Percentiles rank a stretch among this genome's conserved stretches.
Evolutionary conservation across 805 yeast genomes (phyloP).

Genomic region (Saturnispora bothae): DNA sequence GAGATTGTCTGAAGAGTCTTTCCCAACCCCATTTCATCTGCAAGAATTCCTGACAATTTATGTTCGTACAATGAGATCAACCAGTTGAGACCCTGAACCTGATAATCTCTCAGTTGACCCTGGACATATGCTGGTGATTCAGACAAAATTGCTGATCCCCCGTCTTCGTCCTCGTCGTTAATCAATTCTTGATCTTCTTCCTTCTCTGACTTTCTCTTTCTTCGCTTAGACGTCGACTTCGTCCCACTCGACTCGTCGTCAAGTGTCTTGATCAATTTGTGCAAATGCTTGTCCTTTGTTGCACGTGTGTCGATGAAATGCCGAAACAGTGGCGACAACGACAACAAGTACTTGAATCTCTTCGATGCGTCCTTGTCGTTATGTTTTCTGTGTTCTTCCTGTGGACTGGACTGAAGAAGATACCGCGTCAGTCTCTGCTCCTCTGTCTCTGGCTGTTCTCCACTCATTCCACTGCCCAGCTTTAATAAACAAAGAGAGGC

Average conservation of each 20-base stretch:
- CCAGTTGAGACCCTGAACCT: conserved; percentile 77
- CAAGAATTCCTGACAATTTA: conserved; percentile 63
- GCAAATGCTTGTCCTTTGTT: conserved; percentile 64
- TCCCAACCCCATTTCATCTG: conserved; percentile 84
- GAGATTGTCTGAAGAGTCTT: conserved; percentile 75
- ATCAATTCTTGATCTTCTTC: conserved; percentile 92
- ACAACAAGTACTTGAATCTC: conserved; percentile 70
- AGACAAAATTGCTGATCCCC: conserved; percentile 54
- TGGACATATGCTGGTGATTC: conserved; percentile 55
- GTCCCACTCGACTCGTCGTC: conserved; percentile 29
- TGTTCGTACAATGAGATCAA: conserved; percentile 56
- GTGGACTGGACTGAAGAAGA: conserved; percentile 44
- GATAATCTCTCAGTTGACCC: conserved; percentile 63
- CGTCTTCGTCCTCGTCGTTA: conserved; percentile 70
- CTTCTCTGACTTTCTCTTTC: conserved; percentile 82
- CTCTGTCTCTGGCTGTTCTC: background rate
- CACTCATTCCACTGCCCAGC: background rate
- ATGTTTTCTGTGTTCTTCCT: conserved; percentile 42
- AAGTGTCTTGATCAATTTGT: conserved; percentile 38
- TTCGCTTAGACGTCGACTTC: conserved; percentile 15
- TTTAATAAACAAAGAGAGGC: too few species aligned
- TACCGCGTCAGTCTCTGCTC: conserved; percentile 36
- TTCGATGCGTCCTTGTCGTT: conserved; percentile 52
- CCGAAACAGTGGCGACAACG: conserved; percentile 76
- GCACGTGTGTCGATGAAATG: conserved; percentile 80